phyloP scores from a whole-genome alignment of 768 basidiomycete species.

The Kockovaella imperatae region DNA sequence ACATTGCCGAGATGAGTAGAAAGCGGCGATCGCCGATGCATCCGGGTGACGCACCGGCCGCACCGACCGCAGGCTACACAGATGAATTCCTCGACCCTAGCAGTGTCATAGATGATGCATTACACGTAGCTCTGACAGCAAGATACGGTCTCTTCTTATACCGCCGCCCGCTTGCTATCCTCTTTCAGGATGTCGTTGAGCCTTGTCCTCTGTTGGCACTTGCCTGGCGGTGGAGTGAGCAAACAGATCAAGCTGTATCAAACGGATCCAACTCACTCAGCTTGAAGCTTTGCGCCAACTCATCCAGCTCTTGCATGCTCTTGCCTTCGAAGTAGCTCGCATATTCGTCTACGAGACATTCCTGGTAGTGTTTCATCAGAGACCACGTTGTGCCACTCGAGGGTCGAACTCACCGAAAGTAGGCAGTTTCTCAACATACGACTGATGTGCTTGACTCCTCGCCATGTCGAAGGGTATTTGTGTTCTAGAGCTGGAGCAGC shows the following conservation, averaged over 20 bases:
- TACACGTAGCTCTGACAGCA: no score
- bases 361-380: constrained; percentile 14
- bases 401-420: constrained; percentile 52
- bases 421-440: constrained; percentile 62
- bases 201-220: constrained; percentile 61
- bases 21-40: no score
- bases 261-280: constrained; percentile 43
- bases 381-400: neutral
- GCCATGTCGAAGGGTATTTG: constrained; percentile 35
- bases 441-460: constrained; percentile 8
- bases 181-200: constrained; percentile 50
- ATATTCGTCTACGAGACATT: constrained; percentile 36
- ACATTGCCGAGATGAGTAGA: no score
- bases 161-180: constrained; percentile 13
- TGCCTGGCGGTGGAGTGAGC: constrained; percentile 39
- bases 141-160: neutral
- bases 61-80: no score
- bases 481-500: constrained; percentile 47
- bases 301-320: constrained; percentile 55
- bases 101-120: no score
- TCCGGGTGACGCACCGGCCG: no score
- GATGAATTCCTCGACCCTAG: no score
- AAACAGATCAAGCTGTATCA: neutral
- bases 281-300: constrained; percentile 65
- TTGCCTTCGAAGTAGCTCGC: constrained; percentile 47